Evolutionary conservation across 352 stramenopile genomes (phyloP), one percentile per base, ranked within the genome.

Genomic region (Globisporangium rhizosaccharum): DNA sequence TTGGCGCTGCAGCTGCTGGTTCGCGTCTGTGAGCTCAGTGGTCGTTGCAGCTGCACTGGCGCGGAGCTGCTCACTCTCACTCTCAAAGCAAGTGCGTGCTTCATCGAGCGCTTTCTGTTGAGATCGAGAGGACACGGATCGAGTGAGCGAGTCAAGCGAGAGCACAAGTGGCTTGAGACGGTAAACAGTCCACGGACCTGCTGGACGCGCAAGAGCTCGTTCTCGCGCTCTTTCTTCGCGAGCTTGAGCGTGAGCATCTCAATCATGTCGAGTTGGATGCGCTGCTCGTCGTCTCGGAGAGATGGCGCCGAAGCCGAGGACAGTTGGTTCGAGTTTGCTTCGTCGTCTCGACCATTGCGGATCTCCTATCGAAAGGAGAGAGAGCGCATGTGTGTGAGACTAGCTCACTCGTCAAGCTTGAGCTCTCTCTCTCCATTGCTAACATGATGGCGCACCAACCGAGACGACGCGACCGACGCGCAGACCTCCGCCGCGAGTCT

Each of bases 231-330:
- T 28, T 82, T 82, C 58, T 85, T 84, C 0, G 76, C 74, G 26
- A 90, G 62, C 20, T 85, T 85, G 37, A 62, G 54, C 0, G 73
- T 80, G 20, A 90, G 73, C 66, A 90, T 80, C 54, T 90, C 76
- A 15, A 85, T 68, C 10, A 88, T 71, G 57, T 85, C 72, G 5
- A 85, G 66, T 53, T 86, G 75, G 36, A 88, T 70, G 51, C 78
- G 70, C 10, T 59, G 56, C 56, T 90, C 80, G 54, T 79, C 77
- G 36, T 76, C 66, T 37, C 82, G 76, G 17, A 79, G 57, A 26
- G 75, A 51, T 39, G 5, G 7, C 33, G 8, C 10, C 0, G 33
- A 39, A 48, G 73, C 56, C 15, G 45, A 45, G 41, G 62, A 68
- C 20, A 56, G 45, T 4, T 68, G 64, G 56, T 63, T 72, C 26